Evolutionary conservation across 2,329 filamentous ascomycete genomes (phyloP), one percentile per base, ranked within the genome.

Genomic region (Colletotrichum theobromicola): DNA sequence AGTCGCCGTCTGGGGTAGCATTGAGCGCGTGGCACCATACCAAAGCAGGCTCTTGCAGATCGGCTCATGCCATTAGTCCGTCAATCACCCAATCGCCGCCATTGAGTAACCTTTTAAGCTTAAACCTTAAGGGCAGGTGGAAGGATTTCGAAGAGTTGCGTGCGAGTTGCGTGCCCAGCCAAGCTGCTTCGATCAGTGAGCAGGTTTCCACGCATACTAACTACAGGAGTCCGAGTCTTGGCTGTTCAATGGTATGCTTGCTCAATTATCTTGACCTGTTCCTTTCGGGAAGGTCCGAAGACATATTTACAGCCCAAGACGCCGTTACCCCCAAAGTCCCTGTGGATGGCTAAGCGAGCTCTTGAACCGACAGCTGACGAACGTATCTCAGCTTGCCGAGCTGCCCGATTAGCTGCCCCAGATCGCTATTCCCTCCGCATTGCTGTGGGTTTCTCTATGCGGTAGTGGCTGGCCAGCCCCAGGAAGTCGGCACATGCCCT

Each of bases 51-150:
- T 50, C 26, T 55, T 53, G 53, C 37, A 72, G 62, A 64, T 72
- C 68, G 69, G 69, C 68, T 63, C 57, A 24, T 67, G 50, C 34
- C 68, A 66, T 18, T 35, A 67, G 37, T 34, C 15, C 16, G 16
- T 21, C 9, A 18, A 57, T 24, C 28, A 58, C 66, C 62, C 58
- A 73, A 65, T 60, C 15, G 34, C 7, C 28, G 8, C 42, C 24
- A 15, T 18, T 9, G 16, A 34, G 32, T 34, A n/a, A 63, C 42
- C 46, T 72, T 58, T 75, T 75, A 72, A 75, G 72, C 72, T 75
- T 75, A 75, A 72, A 75, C 68, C 34, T 67, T 67, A 67, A 28
- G 15, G 68, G 68, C 68, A 75, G 72, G 72, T 75, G 68, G 42
- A 66, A 74, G 67, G 72, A 71, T 71, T 71, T 34, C 15, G 42